phyloP scores from a whole-genome alignment of 257 asterid species.

The Solanum bukasovii region DNA sequence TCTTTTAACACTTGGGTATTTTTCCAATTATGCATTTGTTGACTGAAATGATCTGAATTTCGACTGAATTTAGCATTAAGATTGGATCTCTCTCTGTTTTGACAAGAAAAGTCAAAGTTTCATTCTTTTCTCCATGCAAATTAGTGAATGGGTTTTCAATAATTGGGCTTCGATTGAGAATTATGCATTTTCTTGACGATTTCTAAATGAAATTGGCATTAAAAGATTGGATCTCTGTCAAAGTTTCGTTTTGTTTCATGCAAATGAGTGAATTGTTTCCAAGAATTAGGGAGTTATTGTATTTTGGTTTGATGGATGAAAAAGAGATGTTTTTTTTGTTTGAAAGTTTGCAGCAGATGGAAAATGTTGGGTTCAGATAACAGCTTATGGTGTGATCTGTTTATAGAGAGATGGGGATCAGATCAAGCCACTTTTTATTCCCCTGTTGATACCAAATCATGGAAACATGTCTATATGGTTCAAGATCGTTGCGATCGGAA shows the following conservation, averaged over 20 bases:
- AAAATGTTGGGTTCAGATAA: constrained; percentile 44
- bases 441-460: constrained; percentile 40
- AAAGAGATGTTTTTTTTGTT: neutral
- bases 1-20: neutral
- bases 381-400: constrained; percentile 51
- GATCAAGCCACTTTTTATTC: constrained; percentile 49
- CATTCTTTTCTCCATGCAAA: neutral
- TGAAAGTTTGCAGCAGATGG: constrained; percentile 78
- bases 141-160: neutral
- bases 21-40: neutral
- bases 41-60: neutral
- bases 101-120: neutral
- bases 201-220: neutral
- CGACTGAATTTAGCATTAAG: neutral
- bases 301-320: neutral
- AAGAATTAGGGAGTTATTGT: neutral
- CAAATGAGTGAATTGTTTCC: neutral
- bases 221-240: neutral
- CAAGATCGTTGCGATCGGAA: constrained; percentile 75
- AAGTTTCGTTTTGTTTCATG: neutral
- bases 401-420: constrained; percentile 62
- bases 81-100: neutral
- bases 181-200: neutral
- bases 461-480: constrained; percentile 65
- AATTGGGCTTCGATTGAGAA: neutral